Percentiles rank a stretch among this genome's conserved stretches.
These are phyloP conservation scores for Sungouiozyma ichnusensis DNA, from an alignment of 805 yeast genomes.

Conservation along the genomic window DNA sequence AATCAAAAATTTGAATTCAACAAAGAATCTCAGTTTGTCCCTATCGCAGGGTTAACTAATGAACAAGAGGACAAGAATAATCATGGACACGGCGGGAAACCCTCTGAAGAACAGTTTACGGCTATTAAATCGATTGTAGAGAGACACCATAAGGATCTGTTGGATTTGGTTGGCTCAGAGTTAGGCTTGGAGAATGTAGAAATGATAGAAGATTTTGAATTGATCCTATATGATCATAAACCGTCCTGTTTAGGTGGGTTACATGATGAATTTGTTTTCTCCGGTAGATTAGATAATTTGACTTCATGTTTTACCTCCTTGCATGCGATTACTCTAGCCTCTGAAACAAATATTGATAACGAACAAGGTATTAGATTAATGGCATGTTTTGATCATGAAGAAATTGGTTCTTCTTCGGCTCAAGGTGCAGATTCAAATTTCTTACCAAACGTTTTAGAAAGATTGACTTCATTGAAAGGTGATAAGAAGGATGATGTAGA, in stretches of 20 bases:
- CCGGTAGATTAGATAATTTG: slow-evolving; percentile 85
- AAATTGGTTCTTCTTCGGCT: slow-evolving; percentile 84
- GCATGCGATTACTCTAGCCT: slow-evolving; percentile 53
- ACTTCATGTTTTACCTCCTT: slow-evolving; percentile 78
- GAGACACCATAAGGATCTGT: slow-evolving; percentile 68
- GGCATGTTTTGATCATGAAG: slow-evolving; percentile 91
- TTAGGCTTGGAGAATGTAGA: slow-evolving; percentile 36
- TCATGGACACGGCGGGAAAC: slow-evolving; percentile 28
- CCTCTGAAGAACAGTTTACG: slow-evolving; percentile 46
- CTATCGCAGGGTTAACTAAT: slow-evolving; percentile 63
- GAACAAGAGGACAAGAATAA: slow-evolving; percentile 13
- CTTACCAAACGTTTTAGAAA: slow-evolving; percentile 63
- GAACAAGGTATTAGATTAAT: slow-evolving; percentile 59
- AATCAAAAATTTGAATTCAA: slow-evolving; percentile 78
- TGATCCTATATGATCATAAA: slow-evolving; percentile 77
- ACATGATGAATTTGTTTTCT: slow-evolving; percentile 80
- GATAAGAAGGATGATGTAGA: slow-evolving; percentile 27
- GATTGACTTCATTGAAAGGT: slow-evolving; percentile 45
- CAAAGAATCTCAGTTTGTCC: slow-evolving; percentile 75
- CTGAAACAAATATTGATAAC: slow-evolving; percentile 31
- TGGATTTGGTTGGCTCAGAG: slow-evolving; percentile 60
- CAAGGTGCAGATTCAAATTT: slow-evolving; percentile 96
- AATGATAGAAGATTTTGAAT: slow-evolving; percentile 81
- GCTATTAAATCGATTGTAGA: slow-evolving; percentile 53
- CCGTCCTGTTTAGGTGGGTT: slow-evolving; percentile 78